Evolutionary conservation across 1,139 yeast species (phyloP), one percentile per base, ranked within the genome.

Genomic region (Hansenula sp.): DNA sequence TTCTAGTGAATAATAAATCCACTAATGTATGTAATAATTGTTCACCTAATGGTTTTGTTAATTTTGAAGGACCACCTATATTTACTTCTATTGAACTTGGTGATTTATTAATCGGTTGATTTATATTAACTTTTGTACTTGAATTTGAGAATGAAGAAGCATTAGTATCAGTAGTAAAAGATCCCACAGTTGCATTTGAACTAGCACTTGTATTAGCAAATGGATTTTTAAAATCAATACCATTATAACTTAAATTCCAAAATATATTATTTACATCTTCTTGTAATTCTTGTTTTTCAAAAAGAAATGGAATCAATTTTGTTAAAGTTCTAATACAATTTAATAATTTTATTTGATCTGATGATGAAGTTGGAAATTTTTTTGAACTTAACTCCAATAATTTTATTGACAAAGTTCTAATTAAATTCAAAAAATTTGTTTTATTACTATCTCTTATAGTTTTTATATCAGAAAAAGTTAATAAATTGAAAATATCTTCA

Each of bases 301-400:
- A 85, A 12, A 84, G 55, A 43, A 78, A 74, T 0, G 97, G 97
- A 16, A 86, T 48, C 3, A 86, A 42, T 42, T 79, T 73, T 1
- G 89, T 78, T 35, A 90, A 60, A 9, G 84, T 61, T 28, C 96
- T 71, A 13, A 82, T 56, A 51, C 89, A 80, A 47, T 81, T 83
- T 33, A 85, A 61, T 14, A 76, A 45, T 27, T 63, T 53, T 55
- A 1, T 6, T n/a, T 47, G 22, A 24, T 10, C 6, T 40, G 2
- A 34, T 28, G 2, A 31, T 33, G 19, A 21, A 37, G 50, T 53
- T 8, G 61, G 68, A 48, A 58, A 61, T 24, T 43, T 44, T 32
- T 46, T 51, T 6, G 22, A 7, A 31, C 48, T 48, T 14, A 64
- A 50, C 29, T 42, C 51, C 30, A 64, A 63, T 42, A 69, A 62